phyloP scores from a whole-genome alignment of 176 grass and related monocot species.

The Bonia amplexicaulis region DNA sequence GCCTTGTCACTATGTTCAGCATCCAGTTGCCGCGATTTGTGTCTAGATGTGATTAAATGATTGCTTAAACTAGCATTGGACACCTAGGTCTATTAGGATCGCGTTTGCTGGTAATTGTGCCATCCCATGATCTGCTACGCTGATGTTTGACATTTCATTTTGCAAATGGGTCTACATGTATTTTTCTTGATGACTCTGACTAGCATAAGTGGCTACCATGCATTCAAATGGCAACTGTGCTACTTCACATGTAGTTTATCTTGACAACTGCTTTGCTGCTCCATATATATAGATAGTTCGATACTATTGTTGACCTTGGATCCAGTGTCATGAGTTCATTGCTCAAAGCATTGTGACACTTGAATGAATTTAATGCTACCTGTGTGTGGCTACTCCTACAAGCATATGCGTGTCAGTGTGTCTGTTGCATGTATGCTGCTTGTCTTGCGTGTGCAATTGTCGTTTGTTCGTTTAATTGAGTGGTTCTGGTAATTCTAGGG shows the following conservation, averaged over 20 bases:
- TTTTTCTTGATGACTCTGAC: background rate
- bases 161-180: background rate
- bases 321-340: background rate
- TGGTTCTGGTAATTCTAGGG: background rate
- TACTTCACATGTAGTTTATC: background rate
- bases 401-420: background rate
- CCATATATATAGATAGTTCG: background rate
- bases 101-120: background rate
- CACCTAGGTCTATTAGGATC: background rate
- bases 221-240: background rate
- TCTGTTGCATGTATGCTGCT: background rate
- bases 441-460: background rate
- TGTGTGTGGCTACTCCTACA: background rate
- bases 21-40: slow-evolving; percentile 8
- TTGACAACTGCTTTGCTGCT: background rate
- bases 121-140: background rate
- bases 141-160: background rate
- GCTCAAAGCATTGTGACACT: background rate
- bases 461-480: slow-evolving; percentile 2
- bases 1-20: background rate
- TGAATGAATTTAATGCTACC: background rate
- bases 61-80: background rate
- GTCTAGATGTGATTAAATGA: background rate
- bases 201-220: background rate
- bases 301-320: background rate